Conservation (phyloP, 2,329 filamentous ascomycete genomes). For the Curvularia lunata region DNA sequence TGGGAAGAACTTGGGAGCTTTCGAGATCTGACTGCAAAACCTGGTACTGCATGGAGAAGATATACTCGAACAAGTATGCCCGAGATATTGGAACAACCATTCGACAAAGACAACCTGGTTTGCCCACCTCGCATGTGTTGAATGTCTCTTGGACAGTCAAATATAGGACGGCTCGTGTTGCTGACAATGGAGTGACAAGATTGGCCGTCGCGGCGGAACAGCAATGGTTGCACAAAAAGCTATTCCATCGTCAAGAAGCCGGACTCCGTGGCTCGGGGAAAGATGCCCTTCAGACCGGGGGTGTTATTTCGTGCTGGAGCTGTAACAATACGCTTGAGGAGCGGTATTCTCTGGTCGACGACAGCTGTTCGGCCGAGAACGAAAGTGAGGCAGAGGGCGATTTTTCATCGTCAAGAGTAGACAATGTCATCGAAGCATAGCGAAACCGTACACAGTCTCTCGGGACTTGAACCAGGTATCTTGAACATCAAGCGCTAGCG, state of each 20-base stretch:
- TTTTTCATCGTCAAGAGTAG: background rate
- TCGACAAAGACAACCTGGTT: background rate
- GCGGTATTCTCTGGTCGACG: background rate
- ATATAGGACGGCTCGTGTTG: background rate
- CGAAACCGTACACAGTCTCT: background rate
- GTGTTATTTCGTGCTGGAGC: background rate
- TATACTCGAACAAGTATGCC: conserved; percentile 1
- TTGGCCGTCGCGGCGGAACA: background rate
- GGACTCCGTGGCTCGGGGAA: background rate
- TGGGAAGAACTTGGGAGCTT: background rate
- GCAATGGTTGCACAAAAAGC: background rate
- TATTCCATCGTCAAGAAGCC: background rate
- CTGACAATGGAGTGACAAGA: background rate
- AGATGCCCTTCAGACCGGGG: background rate
- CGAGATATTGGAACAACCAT: background rate
- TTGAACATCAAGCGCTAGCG: conserved; percentile 5
- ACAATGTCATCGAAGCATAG: background rate
- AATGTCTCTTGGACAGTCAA: background rate
- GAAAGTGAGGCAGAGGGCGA: background rate
- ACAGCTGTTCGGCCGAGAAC: background rate
- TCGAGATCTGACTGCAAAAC: background rate
- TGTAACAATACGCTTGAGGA: background rate
- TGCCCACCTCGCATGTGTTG: background rate
- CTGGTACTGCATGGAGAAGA: conserved; percentile 1
- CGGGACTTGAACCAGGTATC: background rate